Base-by-base conservation (phyloP, 179 eudicot genomes). In the Silene vulgaris region DNA sequence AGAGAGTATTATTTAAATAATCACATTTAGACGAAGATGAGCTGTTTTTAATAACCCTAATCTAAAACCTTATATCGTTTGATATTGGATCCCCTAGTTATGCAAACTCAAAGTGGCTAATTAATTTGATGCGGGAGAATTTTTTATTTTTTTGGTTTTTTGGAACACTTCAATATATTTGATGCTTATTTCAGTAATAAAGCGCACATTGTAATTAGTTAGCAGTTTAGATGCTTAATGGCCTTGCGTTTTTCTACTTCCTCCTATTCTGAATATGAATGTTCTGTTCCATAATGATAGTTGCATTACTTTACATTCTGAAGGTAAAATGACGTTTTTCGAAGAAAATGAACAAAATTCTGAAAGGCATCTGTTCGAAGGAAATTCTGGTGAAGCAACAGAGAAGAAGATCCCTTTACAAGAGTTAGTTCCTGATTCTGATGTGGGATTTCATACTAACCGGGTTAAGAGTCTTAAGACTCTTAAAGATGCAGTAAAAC, bases 401-500 rank as follows among this genome's bases (percentile, higher is more conserved):
- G 74, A 80, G 14, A 69, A 59, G 72, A 80, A 80, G 80, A 82
- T 63, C 54, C 81, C 50, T 40, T 69, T 71, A 76, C 69, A 77
- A 73, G 30, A 72, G 17, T 75, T 70, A 17, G 65, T 71, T 11
- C 81, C 74, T 48, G 23, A 70, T 16, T 32, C 74, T 35, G 76
- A 43, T 75, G 75, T 77, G 60, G 82, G 74, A 72, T 29, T 28
- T 20, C 54, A 63, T 60, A 74, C 50, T 20, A 81, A 63, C 66
- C 71, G 29, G 59, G 23, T 56, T 9, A 87, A 86, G 82, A 83
- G 89, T 1, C 79, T 91, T 72, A 80, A 86, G 82, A 83, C 90
- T 1, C 79, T 91, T 72, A 80, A 83, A 82, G 97, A 91, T 84
- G 97, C 97, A 30, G 91, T 91, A 69, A 91, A 91, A 80, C 95